Percentiles rank a stretch among this genome's conserved stretches.
phyloP scores from a whole-genome alignment of 2,329 filamentous ascomycete genomes.

The Pezicula radicicola region DNA sequence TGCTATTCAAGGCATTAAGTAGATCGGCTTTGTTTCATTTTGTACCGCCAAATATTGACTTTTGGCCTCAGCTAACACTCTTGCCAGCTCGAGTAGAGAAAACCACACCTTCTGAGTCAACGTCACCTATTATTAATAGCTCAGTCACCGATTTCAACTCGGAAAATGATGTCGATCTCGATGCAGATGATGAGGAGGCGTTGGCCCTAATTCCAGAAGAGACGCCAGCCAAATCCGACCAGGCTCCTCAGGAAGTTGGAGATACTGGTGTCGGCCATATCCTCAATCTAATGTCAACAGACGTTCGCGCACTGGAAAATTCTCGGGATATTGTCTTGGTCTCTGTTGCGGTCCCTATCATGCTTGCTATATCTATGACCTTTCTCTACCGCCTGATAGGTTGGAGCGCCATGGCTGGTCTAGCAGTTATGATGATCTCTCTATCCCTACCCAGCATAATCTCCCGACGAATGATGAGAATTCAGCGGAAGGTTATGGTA shows the following conservation, averaged over 20 bases:
- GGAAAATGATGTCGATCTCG: too few species aligned
- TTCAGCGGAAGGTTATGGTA: slow-evolving; percentile 49
- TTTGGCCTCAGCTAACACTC: too few species aligned
- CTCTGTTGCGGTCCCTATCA: slow-evolving; percentile 41
- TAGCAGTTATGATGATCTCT: slow-evolving; percentile 42
- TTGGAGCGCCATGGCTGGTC: slow-evolving; percentile 53
- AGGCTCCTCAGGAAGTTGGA: background rate
- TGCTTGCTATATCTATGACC: slow-evolving; percentile 44
- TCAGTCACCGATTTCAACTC: too few species aligned
- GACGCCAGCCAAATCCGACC: background rate
- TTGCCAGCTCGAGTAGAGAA: too few species aligned
- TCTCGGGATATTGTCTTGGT: slow-evolving; percentile 50
- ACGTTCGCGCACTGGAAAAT: slow-evolving; percentile 51
- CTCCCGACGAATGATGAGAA: slow-evolving; percentile 45
- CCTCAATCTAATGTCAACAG: slow-evolving; percentile 56
- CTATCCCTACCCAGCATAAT: slow-evolving; percentile 49
- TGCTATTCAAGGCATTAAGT: too few species aligned
- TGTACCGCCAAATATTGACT: too few species aligned
- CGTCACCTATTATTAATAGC: too few species aligned
- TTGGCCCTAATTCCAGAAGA: background rate
- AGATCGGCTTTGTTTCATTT: too few species aligned
- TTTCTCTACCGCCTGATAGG: slow-evolving; percentile 54
- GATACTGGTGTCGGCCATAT: slow-evolving; percentile 36
- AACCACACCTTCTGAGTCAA: too few species aligned
- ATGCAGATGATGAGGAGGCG: background rate